Evolutionary conservation across 768 basidiomycete genomes (phyloP).

Genomic region (Paxillus ammoniavirescens): DNA sequence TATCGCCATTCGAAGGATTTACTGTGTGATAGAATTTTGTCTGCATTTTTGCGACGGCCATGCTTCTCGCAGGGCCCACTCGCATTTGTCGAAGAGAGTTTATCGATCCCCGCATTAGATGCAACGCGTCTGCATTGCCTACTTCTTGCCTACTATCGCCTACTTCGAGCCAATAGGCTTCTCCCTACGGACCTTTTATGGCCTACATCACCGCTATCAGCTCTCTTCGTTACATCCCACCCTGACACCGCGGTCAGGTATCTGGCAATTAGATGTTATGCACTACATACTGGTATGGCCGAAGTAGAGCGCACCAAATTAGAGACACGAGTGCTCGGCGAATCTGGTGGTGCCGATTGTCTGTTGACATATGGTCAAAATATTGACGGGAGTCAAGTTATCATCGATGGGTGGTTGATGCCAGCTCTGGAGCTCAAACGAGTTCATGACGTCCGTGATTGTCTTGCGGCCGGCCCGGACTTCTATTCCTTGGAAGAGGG

Average conservation of each 20-base stretch:
- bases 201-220: slow-evolving; percentile 45
- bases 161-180: slow-evolving; percentile 70
- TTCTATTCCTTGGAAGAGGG: slow-evolving; percentile 45
- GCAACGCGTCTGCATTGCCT: slow-evolving; percentile 57
- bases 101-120: slow-evolving; percentile 35
- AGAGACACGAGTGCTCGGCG: slow-evolving; percentile 62
- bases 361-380: slow-evolving; percentile 54
- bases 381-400: slow-evolving; percentile 41
- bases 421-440: slow-evolving; percentile 68
- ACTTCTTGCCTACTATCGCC: slow-evolving; percentile 79
- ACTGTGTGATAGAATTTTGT: slow-evolving; percentile 47
- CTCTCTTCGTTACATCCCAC: slow-evolving; percentile 47
- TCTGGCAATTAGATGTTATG: slow-evolving; percentile 77
- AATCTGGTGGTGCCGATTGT: slow-evolving; percentile 58
- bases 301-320: slow-evolving; percentile 70
- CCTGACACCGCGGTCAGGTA: slow-evolving; percentile 64
- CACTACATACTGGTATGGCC: slow-evolving; percentile 72
- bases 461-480: slow-evolving; percentile 41
- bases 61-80: slow-evolving; percentile 55
- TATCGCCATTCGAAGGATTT: slow-evolving; percentile 3
- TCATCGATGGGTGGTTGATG: slow-evolving; percentile 80
- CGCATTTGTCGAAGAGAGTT: slow-evolving; percentile 35
- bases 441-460: slow-evolving; percentile 48
- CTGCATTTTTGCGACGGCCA: slow-evolving; percentile 45
- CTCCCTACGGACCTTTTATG: slow-evolving; percentile 64